Evolutionary conservation across 192 early-diverging fungal species (phyloP), one percentile per base, ranked within the genome.

Genomic region (Glomus cerebriforme): DNA sequence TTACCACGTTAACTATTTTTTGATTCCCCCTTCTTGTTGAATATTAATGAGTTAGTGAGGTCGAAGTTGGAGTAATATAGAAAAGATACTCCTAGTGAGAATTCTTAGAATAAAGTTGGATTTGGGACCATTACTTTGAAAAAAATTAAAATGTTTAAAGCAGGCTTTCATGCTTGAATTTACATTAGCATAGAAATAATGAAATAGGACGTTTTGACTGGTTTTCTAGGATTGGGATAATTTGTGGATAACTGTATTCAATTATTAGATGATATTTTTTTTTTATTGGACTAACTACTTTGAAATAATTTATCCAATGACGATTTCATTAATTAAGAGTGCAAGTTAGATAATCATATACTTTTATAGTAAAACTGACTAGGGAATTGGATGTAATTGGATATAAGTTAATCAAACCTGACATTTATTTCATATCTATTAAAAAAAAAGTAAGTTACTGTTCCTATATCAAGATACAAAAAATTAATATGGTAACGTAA

Each of bases 191-290:
- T 89, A n/a, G 88, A 86, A 91, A 88, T 90, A 90, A 91, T 90
- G 81, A 79, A 87, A 90, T 88, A 91, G 82, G 87, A 91, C 85
- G 79, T 86, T 87, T 88, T n/a, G n/a, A n/a, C n/a, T n/a, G n/a
- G n/a, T n/a, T n/a, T n/a, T 89, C 85, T 88, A 85, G 82, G 82
- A 83, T 79, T 79, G 91, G 87, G 87, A 91, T 89, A 91, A 89
- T 92, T 92, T 88, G 91, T 87, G 90, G 90, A 88, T 88, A 93
- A 90, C 92, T 86, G 90, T 86, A 92, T 91, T 91, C 89, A 87
- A 85, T 89, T n/a, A 89, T 88, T 87, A 91, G 90, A 92, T 93
- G 89, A 92, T 91, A 89, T 90, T 92, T 89, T 89, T 93, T 92
- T 91, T 89, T 86, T 85, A 80, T 86, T 88, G 92, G 91, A 88